Base-by-base conservation (phyloP, 148 eudicot genomes). In the Heliamphora exappendiculata region DNA sequence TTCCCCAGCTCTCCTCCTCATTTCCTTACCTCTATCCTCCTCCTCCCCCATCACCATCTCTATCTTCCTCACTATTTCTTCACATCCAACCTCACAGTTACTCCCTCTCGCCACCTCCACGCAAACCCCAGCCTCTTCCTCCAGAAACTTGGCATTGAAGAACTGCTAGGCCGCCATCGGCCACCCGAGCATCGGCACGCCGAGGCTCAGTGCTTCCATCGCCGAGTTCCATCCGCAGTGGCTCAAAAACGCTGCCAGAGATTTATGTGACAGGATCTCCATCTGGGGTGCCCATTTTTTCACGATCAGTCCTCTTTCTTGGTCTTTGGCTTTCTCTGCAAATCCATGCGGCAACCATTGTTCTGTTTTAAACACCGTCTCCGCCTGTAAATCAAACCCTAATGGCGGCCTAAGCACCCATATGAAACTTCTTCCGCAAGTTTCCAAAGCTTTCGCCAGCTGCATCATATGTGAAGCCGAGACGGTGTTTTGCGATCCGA, bases 171-270 rank as follows among this genome's bases (percentile, higher is more conserved):
- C 91, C 0, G 81, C 85, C 87, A 90, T 83, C 2, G 93, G 91
- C 93, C 91, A 90, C 17, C 91, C 87, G 0, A 90, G 62, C 16
- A 90, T 9, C 34, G 89, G 86, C 67, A 90, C 87, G 2, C 91
- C 91, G 14, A 67, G 53, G 54, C 81, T 76, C 4, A 90, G 83
- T 0, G 87, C 70, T 77, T 90, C 91, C 19, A 90, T 81, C 8
- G 81, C 83, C 10, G 93, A 90, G 65, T 90, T 90, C 93, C 91
- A 90, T 22, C 93, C 91, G 19, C 89, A 88, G 17, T 90, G 91
- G 44, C 83, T 88, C 24, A 90, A n/a, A 54, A 90, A 88, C 9
- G 79, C 86, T 0, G 78, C 89, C 1, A 82, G 74, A 0, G 91
- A 80, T 33, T 82, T 51, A 28, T 88, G 93, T 0, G 81, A 76